phyloP scores from a whole-genome alignment of 2,329 filamentous ascomycete species.

The Calonectria naviculata region DNA sequence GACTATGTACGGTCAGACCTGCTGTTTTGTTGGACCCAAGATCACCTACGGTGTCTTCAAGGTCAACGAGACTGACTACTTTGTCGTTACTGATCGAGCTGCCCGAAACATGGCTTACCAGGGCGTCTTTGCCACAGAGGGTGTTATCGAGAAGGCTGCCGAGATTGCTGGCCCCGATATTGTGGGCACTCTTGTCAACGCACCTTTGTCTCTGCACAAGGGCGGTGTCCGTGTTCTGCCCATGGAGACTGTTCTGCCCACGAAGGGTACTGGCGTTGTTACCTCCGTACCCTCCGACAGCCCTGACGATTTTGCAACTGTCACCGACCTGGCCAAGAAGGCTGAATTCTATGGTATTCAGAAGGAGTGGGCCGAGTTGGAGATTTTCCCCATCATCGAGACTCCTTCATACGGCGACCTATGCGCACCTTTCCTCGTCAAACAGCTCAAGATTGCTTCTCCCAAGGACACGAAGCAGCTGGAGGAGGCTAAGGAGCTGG shows the following conservation, averaged over 20 bases:
- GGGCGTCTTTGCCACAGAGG: conserved; percentile 82
- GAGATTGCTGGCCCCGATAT: conserved; percentile 83
- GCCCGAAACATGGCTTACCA: conserved; percentile 98
- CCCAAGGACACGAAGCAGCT: conserved; percentile 93
- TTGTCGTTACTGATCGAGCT: conserved; percentile 84
- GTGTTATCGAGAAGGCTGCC: conserved; percentile 78
- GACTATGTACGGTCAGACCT: conserved; percentile 99
- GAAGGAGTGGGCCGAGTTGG: conserved; percentile 94
- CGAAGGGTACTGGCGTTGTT: conserved; percentile 96
- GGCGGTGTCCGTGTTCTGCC: conserved; percentile 89
- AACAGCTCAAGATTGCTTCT: conserved; percentile 95
- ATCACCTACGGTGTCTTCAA: conserved; percentile 92
- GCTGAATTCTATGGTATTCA: conserved; percentile 95
- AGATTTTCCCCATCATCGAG: conserved; percentile 89
- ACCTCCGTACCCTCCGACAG: conserved; percentile 96
- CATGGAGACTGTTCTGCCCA: conserved; percentile 92
- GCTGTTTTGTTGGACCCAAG: conserved; percentile 93
- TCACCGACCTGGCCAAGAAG: conserved; percentile 91
- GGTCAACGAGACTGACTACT: conserved; percentile 81
- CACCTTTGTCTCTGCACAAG: conserved; percentile 87
- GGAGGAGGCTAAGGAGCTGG: conserved; percentile 92
- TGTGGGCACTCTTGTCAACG: conserved; percentile 88
- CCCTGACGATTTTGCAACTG: conserved; percentile 91
- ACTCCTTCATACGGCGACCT: conserved; percentile 90
- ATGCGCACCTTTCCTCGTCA: conserved; percentile 84